A percentile compares a stretch with the other conserved stretches of the same genome.
Evolutionary conservation across 352 stramenopile species (phyloP).

Genomic region (Globisporangium spiculum): DNA sequence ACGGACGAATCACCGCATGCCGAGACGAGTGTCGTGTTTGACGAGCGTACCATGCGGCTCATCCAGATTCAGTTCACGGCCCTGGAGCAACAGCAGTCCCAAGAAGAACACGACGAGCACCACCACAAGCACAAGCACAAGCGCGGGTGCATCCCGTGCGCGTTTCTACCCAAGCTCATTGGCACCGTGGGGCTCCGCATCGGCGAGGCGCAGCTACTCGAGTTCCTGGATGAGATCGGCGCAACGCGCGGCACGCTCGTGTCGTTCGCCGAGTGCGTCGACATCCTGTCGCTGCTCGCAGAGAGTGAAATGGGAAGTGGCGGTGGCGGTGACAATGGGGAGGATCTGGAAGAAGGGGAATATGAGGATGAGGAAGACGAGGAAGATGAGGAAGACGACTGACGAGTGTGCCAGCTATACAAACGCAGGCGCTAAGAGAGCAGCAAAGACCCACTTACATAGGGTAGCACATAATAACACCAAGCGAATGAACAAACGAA

Average conservation of each 20-base stretch:
- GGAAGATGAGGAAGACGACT: constrained; percentile 15
- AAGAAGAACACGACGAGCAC: constrained; percentile 8
- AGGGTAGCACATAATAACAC: not conserved
- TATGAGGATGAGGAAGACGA: constrained; percentile 24
- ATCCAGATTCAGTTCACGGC: constrained; percentile 57
- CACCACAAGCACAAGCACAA: constrained; percentile 20
- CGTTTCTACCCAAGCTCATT: constrained; percentile 39
- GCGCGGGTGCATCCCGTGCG: constrained; percentile 55
- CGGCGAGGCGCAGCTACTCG: constrained; percentile 35
- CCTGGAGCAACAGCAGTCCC: constrained; percentile 26
- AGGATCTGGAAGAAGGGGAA: constrained; percentile 32
- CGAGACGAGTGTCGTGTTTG: constrained; percentile 48
- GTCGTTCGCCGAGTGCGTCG: constrained; percentile 83
- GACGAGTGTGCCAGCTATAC: constrained; percentile 2
- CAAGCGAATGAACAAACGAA: not conserved
- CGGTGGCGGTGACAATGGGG: not conserved
- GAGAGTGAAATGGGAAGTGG: constrained; percentile 35
- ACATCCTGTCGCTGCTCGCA: constrained; percentile 80
- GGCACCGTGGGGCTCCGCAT: constrained; percentile 39
- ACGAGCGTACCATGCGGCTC: constrained; percentile 47
- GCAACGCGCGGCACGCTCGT: constrained; percentile 64
- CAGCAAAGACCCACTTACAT: not conserved
- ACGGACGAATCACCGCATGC: constrained; percentile 8
- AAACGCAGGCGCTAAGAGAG: not conserved
- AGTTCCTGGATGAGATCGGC: constrained; percentile 71